These are phyloP conservation scores for Rhododendron ovatum DNA, from an alignment of 148 eudicot species.

Conservation along the genomic window DNA sequence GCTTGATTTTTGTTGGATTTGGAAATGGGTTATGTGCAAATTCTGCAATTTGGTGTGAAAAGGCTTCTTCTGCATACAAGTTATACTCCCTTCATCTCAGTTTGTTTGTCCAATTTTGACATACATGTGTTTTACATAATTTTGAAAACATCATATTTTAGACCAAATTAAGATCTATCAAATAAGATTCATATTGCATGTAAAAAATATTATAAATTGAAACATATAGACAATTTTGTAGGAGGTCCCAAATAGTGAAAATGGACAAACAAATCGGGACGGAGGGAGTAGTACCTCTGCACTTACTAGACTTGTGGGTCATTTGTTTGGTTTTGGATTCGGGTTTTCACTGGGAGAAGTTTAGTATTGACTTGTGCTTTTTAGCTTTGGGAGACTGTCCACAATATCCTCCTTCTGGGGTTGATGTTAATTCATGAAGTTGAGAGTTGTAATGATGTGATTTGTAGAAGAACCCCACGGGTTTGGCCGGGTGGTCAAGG, in stretches of 20 bases:
- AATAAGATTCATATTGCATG: too few species aligned
- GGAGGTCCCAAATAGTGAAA: too few species aligned
- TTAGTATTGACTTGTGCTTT: background rate
- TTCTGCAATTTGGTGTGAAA: background rate
- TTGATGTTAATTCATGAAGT: background rate
- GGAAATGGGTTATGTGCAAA: slow-evolving; percentile 5
- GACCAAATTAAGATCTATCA: too few species aligned
- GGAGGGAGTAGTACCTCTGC: background rate
- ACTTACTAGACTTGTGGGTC: background rate
- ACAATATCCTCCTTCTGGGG: background rate
- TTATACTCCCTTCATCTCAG: background rate
- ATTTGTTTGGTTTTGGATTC: background rate
- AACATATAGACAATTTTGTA: too few species aligned
- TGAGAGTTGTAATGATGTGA: background rate
- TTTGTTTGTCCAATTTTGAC: too few species aligned
- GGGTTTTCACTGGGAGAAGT: background rate
- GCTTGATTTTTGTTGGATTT: slow-evolving; percentile 12
- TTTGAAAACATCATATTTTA: too few species aligned
- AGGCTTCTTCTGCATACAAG: background rate
- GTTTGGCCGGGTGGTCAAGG: too few species aligned
- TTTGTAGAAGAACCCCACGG: too few species aligned
- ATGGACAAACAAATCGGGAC: too few species aligned
- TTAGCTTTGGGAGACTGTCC: background rate
- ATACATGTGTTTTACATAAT: too few species aligned
- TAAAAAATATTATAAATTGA: too few species aligned